Evolutionary conservation across 139 green algal species (phyloP).

Genomic region (Tetradesmus lagerheimii): DNA sequence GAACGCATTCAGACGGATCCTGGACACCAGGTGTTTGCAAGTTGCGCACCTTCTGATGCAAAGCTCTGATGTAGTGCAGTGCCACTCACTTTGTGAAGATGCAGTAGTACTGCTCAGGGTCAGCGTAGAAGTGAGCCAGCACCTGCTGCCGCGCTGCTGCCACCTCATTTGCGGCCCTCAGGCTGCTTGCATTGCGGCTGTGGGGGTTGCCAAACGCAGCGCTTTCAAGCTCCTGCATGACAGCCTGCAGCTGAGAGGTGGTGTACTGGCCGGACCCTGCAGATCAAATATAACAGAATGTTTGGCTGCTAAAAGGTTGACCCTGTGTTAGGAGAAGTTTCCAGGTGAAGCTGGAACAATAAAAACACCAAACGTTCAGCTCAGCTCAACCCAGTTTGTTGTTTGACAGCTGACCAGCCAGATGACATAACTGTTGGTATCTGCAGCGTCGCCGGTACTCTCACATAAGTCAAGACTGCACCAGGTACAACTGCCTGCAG

Average conservation of each 20-base stretch:
- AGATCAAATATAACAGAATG: not conserved
- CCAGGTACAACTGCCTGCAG: no score
- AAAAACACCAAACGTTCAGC: not conserved
- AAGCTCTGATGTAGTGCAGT: no score
- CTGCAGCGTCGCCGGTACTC: no score
- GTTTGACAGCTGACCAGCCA: not conserved
- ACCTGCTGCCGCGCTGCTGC: not conserved
- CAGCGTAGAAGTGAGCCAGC: constrained; percentile 1
- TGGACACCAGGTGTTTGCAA: no score
- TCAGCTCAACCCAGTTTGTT: not conserved
- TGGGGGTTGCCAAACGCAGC: not conserved
- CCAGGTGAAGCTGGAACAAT: no score
- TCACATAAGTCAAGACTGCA: no score
- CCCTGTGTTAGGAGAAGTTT: no score
- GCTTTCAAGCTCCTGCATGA: not conserved
- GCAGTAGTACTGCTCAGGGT: constrained; percentile 6
- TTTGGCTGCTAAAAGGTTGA: not conserved
- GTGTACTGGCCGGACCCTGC: not conserved
- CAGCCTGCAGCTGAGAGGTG: not conserved
- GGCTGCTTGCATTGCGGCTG: constrained; percentile 27
- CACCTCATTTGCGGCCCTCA: not conserved
- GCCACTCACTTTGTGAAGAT: constrained; percentile 17
- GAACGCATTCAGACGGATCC: no score
- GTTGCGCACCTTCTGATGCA: no score
- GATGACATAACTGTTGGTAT: not conserved